Base-by-base conservation (phyloP, 208 protist genomes). In the Acanthamoeba healyi region DNA sequence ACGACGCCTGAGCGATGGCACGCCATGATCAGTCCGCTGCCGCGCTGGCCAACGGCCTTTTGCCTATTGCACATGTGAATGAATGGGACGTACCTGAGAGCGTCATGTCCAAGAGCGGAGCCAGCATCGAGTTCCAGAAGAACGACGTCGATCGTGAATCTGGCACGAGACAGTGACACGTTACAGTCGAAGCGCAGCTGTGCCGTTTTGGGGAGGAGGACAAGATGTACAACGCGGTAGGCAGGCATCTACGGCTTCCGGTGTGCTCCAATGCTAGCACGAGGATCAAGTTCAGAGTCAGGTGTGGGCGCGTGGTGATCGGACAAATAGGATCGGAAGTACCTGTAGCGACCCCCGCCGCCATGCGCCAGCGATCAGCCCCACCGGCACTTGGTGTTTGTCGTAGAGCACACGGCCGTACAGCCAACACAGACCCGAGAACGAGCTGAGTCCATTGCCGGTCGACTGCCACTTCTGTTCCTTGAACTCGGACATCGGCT, bases 351-450 rank as follows among this genome's bases (percentile, higher is more conserved):
- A 36, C 61, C 14, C 9, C 29, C 61, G 61, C 14, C 19, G 61
- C 61, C 61, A 70, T 7, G 61, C n/a, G 29, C 7, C 36, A 32
- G 34, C 32, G 7, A 77, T 15, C n/a, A 77, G 34, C 34, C 67
- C 67, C 12, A 77, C 22, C 1, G 67, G 67, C 5, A 77, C 34
- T 3, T 44, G 1, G 67, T 77, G 22, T 36, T 44, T 22, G 17
- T 77, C 67, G 22, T 42, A 24, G 2, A 77, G 67, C 67, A 46
- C 67, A 9, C 34, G 4, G 19, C 67, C 67, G 34, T 26, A 77
- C 24, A 44, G 19, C 67, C 67, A 77, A 36, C 67, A 77, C 67
- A 77, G 6, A 24, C 34, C 67, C n/a, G 67, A 77, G 67, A 77
- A 77, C 32, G 67, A 44, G 19, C 44, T 36, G 3, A 10, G 29